phyloP scores from a whole-genome alignment of 805 yeast species.

The Candida ponderosae region DNA sequence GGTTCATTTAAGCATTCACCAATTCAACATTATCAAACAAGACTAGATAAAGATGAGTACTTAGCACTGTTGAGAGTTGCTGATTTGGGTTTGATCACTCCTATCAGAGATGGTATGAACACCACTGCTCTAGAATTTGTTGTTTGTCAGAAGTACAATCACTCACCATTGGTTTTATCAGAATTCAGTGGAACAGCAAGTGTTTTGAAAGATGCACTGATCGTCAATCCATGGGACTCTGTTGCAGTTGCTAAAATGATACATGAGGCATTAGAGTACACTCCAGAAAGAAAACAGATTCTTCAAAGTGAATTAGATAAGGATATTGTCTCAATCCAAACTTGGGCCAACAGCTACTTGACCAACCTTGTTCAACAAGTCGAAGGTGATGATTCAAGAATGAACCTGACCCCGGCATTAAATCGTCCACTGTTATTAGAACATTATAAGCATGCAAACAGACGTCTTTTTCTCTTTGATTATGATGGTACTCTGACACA shows the following conservation, averaged over 20 bases:
- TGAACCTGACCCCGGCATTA: slow-evolving; percentile 68
- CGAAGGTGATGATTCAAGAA: slow-evolving; percentile 26
- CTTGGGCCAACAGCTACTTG: slow-evolving; percentile 68
- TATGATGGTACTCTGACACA: slow-evolving; percentile 98
- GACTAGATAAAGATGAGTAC: slow-evolving; percentile 83
- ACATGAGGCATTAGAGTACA: slow-evolving; percentile 55
- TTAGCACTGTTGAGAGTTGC: slow-evolving; percentile 83
- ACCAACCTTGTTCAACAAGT: slow-evolving; percentile 36
- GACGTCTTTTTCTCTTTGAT: slow-evolving; percentile 83
- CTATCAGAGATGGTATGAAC: slow-evolving; percentile 94
- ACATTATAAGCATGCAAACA: slow-evolving; percentile 50
- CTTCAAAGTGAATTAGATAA: slow-evolving; percentile 50
- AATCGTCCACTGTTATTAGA: slow-evolving; percentile 59
- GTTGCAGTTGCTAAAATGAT: slow-evolving; percentile 87
- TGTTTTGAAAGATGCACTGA: slow-evolving; percentile 61
- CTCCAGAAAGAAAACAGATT: slow-evolving; percentile 33
- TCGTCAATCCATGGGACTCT: slow-evolving; percentile 96
- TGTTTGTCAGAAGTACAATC: slow-evolving; percentile 69
- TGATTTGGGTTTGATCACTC: slow-evolving; percentile 81
- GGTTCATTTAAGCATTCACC: slow-evolving; percentile 83
- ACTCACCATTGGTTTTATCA: slow-evolving; percentile 75
- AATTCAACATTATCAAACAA: slow-evolving; percentile 86
- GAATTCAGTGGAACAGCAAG: slow-evolving; percentile 90
- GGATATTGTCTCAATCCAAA: slow-evolving; percentile 68
- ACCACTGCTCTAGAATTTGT: slow-evolving; percentile 92